Conservation (phyloP, 306 rosid genomes). For the Mimosa bimucronata region DNA sequence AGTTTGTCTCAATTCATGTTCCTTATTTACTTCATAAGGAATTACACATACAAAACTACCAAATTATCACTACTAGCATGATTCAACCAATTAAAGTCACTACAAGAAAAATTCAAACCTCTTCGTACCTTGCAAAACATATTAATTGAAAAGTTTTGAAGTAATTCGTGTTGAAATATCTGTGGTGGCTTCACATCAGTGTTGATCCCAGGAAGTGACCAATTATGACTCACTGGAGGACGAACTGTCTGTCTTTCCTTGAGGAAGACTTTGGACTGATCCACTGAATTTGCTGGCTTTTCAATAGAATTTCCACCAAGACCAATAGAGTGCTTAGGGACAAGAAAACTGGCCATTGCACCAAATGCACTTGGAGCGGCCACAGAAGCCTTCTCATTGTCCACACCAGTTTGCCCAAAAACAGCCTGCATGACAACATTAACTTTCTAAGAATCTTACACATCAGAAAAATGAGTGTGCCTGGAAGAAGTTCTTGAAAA, state of each 20-base stretch:
- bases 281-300: slow-evolving; percentile 64
- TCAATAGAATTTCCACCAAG: slow-evolving; percentile 76
- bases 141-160: slow-evolving; percentile 93
- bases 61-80: slow-evolving; percentile 18
- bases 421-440: slow-evolving; percentile 65
- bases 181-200: slow-evolving; percentile 71
- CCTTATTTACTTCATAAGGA: slow-evolving; percentile 4
- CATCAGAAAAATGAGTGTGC: slow-evolving; percentile 20
- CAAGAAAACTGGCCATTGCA: slow-evolving; percentile 98
- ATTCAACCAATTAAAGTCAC: slow-evolving; percentile 15
- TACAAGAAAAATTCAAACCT: slow-evolving; percentile 15
- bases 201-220: slow-evolving; percentile 87
- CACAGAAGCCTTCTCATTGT: slow-evolving; percentile 67
- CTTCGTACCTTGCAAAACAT: slow-evolving; percentile 89
- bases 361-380: slow-evolving; percentile 86
- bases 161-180: slow-evolving; percentile 94
- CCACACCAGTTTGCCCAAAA: slow-evolving; percentile 78
- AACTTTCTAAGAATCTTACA: slow-evolving; percentile 39
- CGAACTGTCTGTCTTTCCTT: slow-evolving; percentile 88
- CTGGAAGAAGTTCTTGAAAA: slow-evolving; percentile 31
- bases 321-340: slow-evolving; percentile 91
- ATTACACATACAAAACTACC: slow-evolving; percentile 15
- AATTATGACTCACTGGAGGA: slow-evolving; percentile 92
- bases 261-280: slow-evolving; percentile 68
- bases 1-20: slow-evolving; percentile 2